Conservation (phyloP, 176 grass and related monocot genomes). For the Oryza punctata region DNA sequence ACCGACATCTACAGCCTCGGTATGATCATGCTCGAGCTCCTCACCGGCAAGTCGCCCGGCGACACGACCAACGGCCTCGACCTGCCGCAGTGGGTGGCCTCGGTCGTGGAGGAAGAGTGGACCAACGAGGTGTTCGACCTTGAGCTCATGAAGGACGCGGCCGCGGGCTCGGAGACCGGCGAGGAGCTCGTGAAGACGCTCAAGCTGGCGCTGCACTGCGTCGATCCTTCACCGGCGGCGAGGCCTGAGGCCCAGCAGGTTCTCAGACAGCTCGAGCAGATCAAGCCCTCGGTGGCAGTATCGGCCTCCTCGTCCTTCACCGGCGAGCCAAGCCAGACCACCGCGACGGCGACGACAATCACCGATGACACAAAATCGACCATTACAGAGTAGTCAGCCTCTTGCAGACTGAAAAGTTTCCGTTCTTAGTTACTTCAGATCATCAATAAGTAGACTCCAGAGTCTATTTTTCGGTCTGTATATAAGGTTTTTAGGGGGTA, state of each 20-base stretch:
- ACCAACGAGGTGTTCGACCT: conserved; percentile 98
- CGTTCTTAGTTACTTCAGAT: conserved; percentile 39
- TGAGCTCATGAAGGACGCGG: conserved; percentile 82
- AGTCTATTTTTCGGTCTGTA: conserved; percentile 61
- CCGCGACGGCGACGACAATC: conserved; percentile 39
- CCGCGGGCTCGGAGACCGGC: conserved; percentile 48
- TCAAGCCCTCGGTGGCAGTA: conserved; percentile 64
- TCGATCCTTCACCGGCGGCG: conserved; percentile 68
- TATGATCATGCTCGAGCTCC: conserved; percentile 87
- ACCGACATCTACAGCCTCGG: conserved; percentile 94
- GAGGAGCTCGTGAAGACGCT: conserved; percentile 88
- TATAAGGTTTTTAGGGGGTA: conserved; percentile 50
- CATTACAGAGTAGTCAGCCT: conserved; percentile 51
- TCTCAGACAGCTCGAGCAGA: conserved; percentile 83
- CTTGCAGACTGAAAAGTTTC: conserved; percentile 52
- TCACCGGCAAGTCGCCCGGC: conserved; percentile 82
- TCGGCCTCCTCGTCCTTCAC: conserved; percentile 54
- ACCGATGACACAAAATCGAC: conserved; percentile 56
- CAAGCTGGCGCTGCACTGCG: conserved; percentile 83
- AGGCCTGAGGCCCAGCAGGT: conserved; percentile 78
- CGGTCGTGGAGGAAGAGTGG: conserved; percentile 91
- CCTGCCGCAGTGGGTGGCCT: conserved; percentile 95
- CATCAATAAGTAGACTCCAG: conserved; percentile 59
- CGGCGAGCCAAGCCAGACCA: conserved; percentile 58
- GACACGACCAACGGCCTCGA: conserved; percentile 85